A percentile compares a stretch with the other conserved stretches of the same genome.
These are phyloP conservation scores for Pichia inconspicua DNA, from an alignment of 1,139 yeast genomes.

Conservation along the genomic window DNA sequence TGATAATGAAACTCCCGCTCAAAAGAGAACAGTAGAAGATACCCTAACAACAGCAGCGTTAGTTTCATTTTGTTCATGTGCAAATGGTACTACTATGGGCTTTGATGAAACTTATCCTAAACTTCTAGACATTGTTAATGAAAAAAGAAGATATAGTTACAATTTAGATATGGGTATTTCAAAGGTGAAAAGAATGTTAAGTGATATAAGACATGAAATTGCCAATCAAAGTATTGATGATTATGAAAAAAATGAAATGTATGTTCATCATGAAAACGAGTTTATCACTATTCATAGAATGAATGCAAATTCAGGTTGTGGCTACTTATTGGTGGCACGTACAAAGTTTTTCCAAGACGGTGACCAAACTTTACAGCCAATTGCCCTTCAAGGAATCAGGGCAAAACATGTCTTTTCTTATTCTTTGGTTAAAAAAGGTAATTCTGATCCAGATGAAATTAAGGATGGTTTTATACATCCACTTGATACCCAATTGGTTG, in stretches of 20 bases:
- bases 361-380: slow-evolving; percentile 51
- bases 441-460: slow-evolving; percentile 28
- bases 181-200: slow-evolving; percentile 53
- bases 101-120: slow-evolving; percentile 88
- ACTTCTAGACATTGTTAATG: slow-evolving; percentile 74
- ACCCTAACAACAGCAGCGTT: slow-evolving; percentile 92
- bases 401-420: slow-evolving; percentile 57
- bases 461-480: slow-evolving; percentile 37
- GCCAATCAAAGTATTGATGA: slow-evolving; percentile 60
- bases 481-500: slow-evolving; percentile 56
- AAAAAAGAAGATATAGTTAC: slow-evolving; percentile 55
- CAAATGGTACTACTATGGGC: slow-evolving; percentile 92
- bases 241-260: slow-evolving; percentile 77
- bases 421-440: slow-evolving; percentile 44
- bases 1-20: slow-evolving; percentile 84
- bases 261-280: slow-evolving; percentile 89
- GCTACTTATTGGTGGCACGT: slow-evolving; percentile 84
- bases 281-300: slow-evolving; percentile 85
- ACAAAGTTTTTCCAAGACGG: slow-evolving; percentile 54
- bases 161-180: slow-evolving; percentile 80
- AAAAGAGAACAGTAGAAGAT: slow-evolving; percentile 88
- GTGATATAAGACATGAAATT: slow-evolving; percentile 49
- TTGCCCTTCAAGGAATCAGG: slow-evolving; percentile 56
- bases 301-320: slow-evolving; percentile 77
- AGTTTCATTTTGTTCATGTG: slow-evolving; percentile 88